Base-by-base conservation (phyloP, 108 stramenopile genomes). In the Cylindrotheca fusiformis region DNA sequence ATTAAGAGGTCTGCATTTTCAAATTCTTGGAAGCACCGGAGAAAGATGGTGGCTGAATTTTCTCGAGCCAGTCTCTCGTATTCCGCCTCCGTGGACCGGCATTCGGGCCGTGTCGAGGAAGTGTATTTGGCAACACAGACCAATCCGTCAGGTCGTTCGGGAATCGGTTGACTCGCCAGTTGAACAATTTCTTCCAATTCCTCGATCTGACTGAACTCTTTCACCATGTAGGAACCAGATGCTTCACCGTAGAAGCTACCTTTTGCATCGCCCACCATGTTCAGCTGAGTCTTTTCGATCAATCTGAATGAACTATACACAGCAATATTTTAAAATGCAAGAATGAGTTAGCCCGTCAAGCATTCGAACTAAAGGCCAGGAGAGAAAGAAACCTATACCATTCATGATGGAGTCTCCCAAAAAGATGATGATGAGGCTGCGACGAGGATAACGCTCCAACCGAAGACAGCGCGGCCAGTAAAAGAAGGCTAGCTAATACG, bases 71-170 rank as follows among this genome's bases (percentile, higher is more conserved):
- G 47, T 36, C 77, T 72, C 53, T 84, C 83, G 50, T 82, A 88
- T 44, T 79, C 71, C 20, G 78, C 83, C 55, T 88, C 83, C 41
- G 83, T 84, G 21, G 75, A 64, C 1, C 50, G 54, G 55, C 80
- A 81, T 29, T 77, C 79, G 8, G 32, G 24, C 10, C 57, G 52
- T 17, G 18, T 45, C 0, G 57, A 46, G 0, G 72, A 74, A 19
- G 83, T 69, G 44, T 66, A 84, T 29, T 84, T 88, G 26, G 69
- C 81, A n/a, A 88, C 81, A 30, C 60, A 55, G 0, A 84, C 87
- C 55, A 88, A 82, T 1, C 87, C 87, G 54, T 88, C 83, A 25
- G 87, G 87, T 47, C 83, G 70, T 55, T 88, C 75, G 2, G 86
- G 86, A 3, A 87, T 51, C 1, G 82, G 71, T 52, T 69, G 65